Conservation (phyloP, 2,329 filamentous ascomycete genomes). For the Fusarium chuoi region DNA sequence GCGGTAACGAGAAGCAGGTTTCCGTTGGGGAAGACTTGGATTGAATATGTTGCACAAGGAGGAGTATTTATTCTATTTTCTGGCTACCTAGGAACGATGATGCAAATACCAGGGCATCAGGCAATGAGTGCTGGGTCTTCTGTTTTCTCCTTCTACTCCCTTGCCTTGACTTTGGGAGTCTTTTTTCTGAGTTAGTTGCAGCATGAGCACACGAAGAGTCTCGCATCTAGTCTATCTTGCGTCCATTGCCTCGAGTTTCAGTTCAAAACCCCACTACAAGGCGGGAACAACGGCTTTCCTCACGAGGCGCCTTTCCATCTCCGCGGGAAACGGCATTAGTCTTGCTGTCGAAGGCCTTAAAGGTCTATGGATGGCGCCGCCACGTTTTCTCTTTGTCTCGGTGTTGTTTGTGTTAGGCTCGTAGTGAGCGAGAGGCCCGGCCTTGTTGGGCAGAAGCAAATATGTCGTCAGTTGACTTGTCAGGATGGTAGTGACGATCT, state of each 20-base stretch:
- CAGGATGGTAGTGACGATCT: neutral
- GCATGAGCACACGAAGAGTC: neutral
- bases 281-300: neutral
- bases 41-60: neutral
- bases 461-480: neutral
- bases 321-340: conserved; percentile 7
- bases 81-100: neutral
- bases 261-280: neutral
- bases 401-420: neutral
- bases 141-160: neutral
- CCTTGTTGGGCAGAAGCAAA: conserved; percentile 4
- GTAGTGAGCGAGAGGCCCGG: no score
- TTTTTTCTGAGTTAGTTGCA: neutral
- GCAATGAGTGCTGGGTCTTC: neutral
- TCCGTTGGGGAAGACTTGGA: neutral
- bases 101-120: neutral
- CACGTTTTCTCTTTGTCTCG: conserved; percentile 2
- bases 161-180: neutral
- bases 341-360: conserved; percentile 7
- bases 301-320: neutral
- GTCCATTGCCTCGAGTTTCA: conserved; percentile 12
- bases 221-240: neutral
- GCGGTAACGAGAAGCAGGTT: neutral
- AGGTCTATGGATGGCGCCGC: conserved; percentile 20
- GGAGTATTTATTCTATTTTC: neutral